Conservation (phyloP, 805 yeast species). For the Metschnikowia borealis region DNA sequence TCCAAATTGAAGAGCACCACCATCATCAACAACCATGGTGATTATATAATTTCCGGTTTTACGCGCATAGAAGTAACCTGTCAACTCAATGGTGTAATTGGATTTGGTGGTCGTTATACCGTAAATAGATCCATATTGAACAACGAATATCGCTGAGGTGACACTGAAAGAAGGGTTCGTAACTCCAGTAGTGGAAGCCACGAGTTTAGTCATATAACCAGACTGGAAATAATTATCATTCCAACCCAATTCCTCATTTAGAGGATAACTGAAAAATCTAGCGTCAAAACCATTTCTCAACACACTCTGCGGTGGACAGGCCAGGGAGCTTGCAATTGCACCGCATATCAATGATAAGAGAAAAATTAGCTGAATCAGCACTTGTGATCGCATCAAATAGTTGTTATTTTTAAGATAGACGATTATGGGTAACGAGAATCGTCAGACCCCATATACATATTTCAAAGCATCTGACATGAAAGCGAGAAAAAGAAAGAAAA, state of each 20-base stretch:
- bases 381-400: background rate
- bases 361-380: background rate
- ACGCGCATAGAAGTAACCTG: slow-evolving; percentile 9
- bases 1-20: slow-evolving; percentile 12
- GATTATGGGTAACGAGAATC: background rate
- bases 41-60: slow-evolving; percentile 9
- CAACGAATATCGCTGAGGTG: background rate
- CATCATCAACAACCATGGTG: slow-evolving; percentile 11
- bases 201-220: slow-evolving; percentile 4
- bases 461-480: background rate
- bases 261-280: slow-evolving; percentile 6
- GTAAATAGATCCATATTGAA: slow-evolving; percentile 1
- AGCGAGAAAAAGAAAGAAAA: background rate
- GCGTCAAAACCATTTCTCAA: slow-evolving; percentile 9
- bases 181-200: slow-evolving; percentile 6
- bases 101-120: slow-evolving; percentile 9
- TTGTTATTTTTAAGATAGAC: background rate
- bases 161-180: slow-evolving; percentile 8
- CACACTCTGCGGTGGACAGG: background rate
- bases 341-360: background rate
- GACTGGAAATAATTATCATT: slow-evolving; percentile 4
- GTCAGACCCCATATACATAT: no score
- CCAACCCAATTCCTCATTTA: slow-evolving; percentile 8
- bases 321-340: background rate
- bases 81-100: slow-evolving; percentile 11